phyloP scores from a whole-genome alignment of 176 grass and related monocot species.

The Paspalum vaginatum region DNA sequence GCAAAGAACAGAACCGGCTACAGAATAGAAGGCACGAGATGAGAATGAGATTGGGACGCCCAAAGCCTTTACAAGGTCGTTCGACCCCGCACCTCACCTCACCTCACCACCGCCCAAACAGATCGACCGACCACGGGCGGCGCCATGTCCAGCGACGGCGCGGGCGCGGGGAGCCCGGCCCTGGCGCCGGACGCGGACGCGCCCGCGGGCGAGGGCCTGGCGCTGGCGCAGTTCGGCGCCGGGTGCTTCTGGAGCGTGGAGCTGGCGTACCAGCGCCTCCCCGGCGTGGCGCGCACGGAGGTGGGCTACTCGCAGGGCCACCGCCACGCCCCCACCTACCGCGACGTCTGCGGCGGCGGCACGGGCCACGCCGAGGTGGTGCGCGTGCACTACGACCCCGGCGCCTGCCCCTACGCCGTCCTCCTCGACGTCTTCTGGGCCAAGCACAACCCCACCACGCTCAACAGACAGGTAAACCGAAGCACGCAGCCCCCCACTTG shows the following conservation, averaged over 20 bases:
- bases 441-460: slow-evolving; percentile 83
- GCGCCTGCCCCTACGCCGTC: slow-evolving; percentile 55
- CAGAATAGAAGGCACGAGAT: no score
- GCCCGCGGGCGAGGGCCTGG: slow-evolving; percentile 54
- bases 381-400: slow-evolving; percentile 77
- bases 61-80: no score
- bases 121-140: slow-evolving; percentile 10
- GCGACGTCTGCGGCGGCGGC: slow-evolving; percentile 56
- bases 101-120: background rate
- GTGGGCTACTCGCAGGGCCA: slow-evolving; percentile 89
- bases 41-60: no score
- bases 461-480: slow-evolving; percentile 65
- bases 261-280: slow-evolving; percentile 76
- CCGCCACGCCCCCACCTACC: slow-evolving; percentile 60
- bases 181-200: slow-evolving; percentile 56
- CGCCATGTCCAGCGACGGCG: background rate
- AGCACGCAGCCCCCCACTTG: no score
- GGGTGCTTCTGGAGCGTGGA: slow-evolving; percentile 99
- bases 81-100: background rate
- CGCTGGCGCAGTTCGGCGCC: slow-evolving; percentile 84
- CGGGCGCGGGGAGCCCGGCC: slow-evolving; percentile 38
- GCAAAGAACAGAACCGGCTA: no score
- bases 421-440: slow-evolving; percentile 90
- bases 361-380: slow-evolving; percentile 89
- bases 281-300: slow-evolving; percentile 86